Percentiles rank a stretch among this genome's conserved stretches.
Conservation (phyloP, 495 filamentous ascomycete genomes). For the Xylaria cubensis region DNA sequence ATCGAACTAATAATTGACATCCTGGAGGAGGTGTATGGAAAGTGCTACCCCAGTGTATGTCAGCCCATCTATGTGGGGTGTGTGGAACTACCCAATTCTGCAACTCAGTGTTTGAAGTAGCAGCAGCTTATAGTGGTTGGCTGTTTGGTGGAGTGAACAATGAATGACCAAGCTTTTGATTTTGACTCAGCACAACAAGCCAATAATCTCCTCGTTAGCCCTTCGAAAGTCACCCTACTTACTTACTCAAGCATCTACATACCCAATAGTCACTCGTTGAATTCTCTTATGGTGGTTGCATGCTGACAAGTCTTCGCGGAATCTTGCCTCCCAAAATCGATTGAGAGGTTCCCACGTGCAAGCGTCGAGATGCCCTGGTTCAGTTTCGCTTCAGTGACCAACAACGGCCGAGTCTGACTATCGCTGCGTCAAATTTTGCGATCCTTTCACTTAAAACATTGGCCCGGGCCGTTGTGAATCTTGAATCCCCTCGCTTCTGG, state of each 20-base stretch:
- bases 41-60: neutral
- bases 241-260: neutral
- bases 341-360: slow-evolving; percentile 1
- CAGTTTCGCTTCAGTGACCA: slow-evolving; percentile 4
- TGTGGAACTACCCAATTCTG: neutral
- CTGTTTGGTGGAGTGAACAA: slow-evolving; percentile 3
- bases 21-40: no score
- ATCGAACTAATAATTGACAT: no score
- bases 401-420: slow-evolving; percentile 5
- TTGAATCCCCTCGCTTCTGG: slow-evolving; percentile 4
- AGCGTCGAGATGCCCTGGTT: neutral
- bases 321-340: neutral
- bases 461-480: neutral
- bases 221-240: neutral
- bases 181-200: slow-evolving; percentile 20
- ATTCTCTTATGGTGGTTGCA: slow-evolving; percentile 1
- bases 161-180: neutral
- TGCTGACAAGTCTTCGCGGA: neutral
- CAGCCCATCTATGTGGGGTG: neutral
- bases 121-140: slow-evolving; percentile 1
- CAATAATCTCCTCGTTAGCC: neutral
- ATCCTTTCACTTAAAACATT: slow-evolving; percentile 7
- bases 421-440: slow-evolving; percentile 8
- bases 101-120: neutral
- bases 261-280: neutral